Conservation (phyloP, 495 filamentous ascomycete genomes). For the Penicillium ucsense region DNA sequence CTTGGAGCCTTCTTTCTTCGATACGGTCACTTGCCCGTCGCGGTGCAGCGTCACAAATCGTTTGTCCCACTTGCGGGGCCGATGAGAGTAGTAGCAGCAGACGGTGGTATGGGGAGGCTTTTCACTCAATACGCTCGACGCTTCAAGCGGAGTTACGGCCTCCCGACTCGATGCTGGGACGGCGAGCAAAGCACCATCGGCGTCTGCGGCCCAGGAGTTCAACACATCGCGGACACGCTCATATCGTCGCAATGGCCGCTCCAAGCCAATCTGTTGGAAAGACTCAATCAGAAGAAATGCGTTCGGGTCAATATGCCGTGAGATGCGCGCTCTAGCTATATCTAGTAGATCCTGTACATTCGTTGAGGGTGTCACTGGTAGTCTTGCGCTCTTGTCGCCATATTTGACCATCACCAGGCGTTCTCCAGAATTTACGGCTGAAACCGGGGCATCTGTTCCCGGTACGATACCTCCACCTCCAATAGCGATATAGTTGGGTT, state of each 20-base stretch:
- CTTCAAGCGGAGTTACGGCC: constrained; percentile 38
- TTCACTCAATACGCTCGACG: constrained; percentile 43
- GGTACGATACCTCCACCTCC: constrained; percentile 45
- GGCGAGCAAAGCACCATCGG: constrained; percentile 59
- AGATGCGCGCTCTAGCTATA: constrained; percentile 45
- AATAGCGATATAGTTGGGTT: constrained; percentile 19
- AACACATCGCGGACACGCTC: constrained; percentile 81
- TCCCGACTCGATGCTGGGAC: constrained; percentile 38
- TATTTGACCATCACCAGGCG: constrained; percentile 62
- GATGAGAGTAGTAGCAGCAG: constrained; percentile 70
- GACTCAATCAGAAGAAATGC: constrained; percentile 64
- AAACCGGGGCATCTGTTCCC: constrained; percentile 68
- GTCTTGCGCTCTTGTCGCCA: constrained; percentile 46
- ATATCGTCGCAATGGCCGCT: constrained; percentile 75
- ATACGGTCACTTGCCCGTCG: constrained; percentile 64
- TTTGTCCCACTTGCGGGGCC: constrained; percentile 78
- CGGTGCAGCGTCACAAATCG: constrained; percentile 63
- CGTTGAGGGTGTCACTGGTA: constrained; percentile 65
- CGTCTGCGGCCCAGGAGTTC: constrained; percentile 83
- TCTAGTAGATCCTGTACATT: constrained; percentile 62
- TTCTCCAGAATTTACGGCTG: constrained; percentile 75
- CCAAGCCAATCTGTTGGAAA: constrained; percentile 66
- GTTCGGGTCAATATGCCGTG: constrained; percentile 47
- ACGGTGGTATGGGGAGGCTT: constrained; percentile 54
- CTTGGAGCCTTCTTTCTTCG: constrained; percentile 53